phyloP scores from a whole-genome alignment of 805 yeast genomes.

The Yarrowia sp. region DNA sequence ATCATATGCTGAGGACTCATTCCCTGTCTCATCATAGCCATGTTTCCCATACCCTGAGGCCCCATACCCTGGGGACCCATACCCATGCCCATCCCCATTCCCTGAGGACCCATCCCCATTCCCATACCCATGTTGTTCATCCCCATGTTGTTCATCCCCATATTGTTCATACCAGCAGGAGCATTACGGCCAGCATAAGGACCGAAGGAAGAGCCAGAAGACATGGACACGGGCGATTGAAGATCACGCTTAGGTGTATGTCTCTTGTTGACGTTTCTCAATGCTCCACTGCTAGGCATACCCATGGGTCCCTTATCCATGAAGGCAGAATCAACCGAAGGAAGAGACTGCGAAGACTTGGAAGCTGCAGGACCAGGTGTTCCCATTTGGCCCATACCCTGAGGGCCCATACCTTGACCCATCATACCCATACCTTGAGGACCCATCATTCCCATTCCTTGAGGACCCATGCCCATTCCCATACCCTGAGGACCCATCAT shows the following conservation, averaged over 20 bases:
- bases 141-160: neutral
- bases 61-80: constrained; percentile 6
- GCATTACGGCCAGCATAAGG: neutral
- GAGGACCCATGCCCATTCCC: constrained; percentile 22
- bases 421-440: constrained; percentile 18
- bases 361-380: constrained; percentile 2
- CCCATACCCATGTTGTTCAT: constrained; percentile 16
- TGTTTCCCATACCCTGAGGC: constrained; percentile 17
- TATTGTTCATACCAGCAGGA: neutral
- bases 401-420: constrained; percentile 7
- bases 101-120: neutral
- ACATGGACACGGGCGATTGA: constrained; percentile 9
- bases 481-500: neutral
- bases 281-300: constrained; percentile 12
- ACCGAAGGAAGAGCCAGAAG: constrained; percentile 21
- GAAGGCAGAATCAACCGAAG: constrained; percentile 22
- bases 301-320: constrained; percentile 34
- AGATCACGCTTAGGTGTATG: constrained; percentile 34
- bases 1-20: constrained; percentile 24
- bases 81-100: neutral
- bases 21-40: constrained; percentile 27
- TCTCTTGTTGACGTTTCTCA: constrained; percentile 18
- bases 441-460: constrained; percentile 8
- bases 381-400: constrained; percentile 23
- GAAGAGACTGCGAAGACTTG: constrained; percentile 19